Conservation (phyloP, 176 grass and related monocot genomes). For the Elymus sibiricus region DNA sequence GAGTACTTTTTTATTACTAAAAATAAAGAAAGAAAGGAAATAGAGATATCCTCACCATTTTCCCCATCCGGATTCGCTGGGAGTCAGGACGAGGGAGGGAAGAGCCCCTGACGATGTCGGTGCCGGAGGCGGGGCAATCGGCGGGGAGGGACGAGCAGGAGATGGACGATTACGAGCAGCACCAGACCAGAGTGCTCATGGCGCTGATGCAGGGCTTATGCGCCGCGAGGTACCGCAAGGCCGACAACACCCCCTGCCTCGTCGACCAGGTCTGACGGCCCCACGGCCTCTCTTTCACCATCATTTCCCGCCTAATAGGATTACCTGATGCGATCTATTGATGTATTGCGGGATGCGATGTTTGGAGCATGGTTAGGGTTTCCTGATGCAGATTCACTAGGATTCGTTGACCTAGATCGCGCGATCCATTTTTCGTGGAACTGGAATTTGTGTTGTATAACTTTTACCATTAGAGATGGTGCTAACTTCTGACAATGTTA, state of each 20-base stretch:
- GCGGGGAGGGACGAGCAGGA: slow-evolving; percentile 24
- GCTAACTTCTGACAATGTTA: not conserved
- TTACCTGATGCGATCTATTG: not conserved
- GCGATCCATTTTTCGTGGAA: not conserved
- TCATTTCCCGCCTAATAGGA: not conserved
- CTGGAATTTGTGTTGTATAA: not conserved
- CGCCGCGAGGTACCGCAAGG: slow-evolving; percentile 48
- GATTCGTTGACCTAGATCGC: not conserved
- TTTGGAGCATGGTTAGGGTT: not conserved
- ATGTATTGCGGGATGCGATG: not conserved
- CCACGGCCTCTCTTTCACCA: not conserved
- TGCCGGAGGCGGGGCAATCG: slow-evolving; percentile 31
- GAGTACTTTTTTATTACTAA: not conserved
- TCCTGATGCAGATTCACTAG: not conserved
- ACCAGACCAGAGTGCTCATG: slow-evolving; percentile 32
- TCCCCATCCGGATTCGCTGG: not conserved
- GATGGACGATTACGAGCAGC: slow-evolving; percentile 36
- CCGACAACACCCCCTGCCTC: slow-evolving; percentile 49
- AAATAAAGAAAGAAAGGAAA: not conserved
- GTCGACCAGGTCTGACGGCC: slow-evolving; percentile 43
- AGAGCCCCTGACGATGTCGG: slow-evolving; percentile 17
- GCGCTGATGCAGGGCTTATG: slow-evolving; percentile 50
- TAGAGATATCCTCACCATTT: not conserved
- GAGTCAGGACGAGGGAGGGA: not conserved
- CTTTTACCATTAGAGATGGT: not conserved